Evolutionary conservation across 805 yeast genomes (phyloP), one percentile per base, ranked within the genome.

Genomic region (Candida germanica): DNA sequence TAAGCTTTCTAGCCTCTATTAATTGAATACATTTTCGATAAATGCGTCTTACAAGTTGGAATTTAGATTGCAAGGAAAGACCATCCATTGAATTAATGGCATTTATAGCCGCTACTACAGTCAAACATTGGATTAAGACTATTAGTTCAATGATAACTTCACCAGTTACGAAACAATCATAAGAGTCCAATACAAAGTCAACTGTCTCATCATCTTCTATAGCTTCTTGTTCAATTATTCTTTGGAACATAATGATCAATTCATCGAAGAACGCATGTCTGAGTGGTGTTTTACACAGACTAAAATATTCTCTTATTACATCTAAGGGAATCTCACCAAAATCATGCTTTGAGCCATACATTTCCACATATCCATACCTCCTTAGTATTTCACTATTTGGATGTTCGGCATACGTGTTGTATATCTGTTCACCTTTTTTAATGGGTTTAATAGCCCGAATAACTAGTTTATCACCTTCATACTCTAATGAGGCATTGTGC

Each of bases 301-400:
- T 36, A 33, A 75, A 68, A 6, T 64, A 65, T 1, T 57, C 49
- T 33, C 61, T 64, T 10, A 80, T 64, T 3, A 55, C 51, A 0
- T 51, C 46, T 17, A 81, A 46, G 1, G 79, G 68, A 3, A 91
- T 49, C 57, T 91, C 98, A 6, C 82, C 96, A 50, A 85, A 83
- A 56, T 91, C 98, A 53, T 67, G 77, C 31, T 73, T 75, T 2
- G 93, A 83, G 0, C 87, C 86, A 14, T 67, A 69, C 43, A 63
- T 56, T 59, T 89, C 96, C 17, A 87, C 93, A 50, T 86, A 91
- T 0, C 98, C 98, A 49, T 91, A 91, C 39, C 95, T 73, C 50
- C 98, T 74, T 37, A 93, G 65, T 21, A 93, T 71, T 51, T 93
- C 98, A n/a, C 91, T 67, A 56, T 89, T 91, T 24, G 97, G 93